Evolutionary conservation across 495 filamentous ascomycete species (phyloP), one percentile per base, ranked within the genome.

Genomic region (Achaetomiella virescens): DNA sequence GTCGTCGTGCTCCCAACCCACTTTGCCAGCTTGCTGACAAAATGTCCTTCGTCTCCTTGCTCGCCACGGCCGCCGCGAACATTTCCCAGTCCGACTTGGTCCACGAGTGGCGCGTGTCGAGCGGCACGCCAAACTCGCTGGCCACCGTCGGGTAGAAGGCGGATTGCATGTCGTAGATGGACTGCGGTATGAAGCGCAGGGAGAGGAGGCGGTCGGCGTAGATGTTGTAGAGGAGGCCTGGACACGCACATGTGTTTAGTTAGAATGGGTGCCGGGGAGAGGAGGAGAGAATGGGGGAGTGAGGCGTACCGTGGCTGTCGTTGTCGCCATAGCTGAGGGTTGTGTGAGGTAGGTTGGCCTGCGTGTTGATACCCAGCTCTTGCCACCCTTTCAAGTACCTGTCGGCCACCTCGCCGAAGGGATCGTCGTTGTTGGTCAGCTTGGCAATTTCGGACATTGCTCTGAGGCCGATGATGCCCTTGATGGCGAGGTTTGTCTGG

Each of bases 401-500:
- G 6, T 81, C 76, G 21, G 89, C 88, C 38, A 86, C 85, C 59
- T 82, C 77, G 10, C 75, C 78, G 68, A 82, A 95, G 54, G 82
- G 74, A 31, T 75, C 77, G 0, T 72, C 60, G 24, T 89, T 75
- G 46, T 79, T 83, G 6, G 84, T 78, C 1, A 86, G 66, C 37
- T 79, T 72, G 11, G 91, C 78, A 18, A 97, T 78, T 59, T 86
- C 81, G 60, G 84, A 82, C 88, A 97, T 96, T 37, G 92, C 92
- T 63, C 87, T 83, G 69, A 97, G 89, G n/a, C 90, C 92, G 56
- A 97, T 82, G 64, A 96, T 93, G 17, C 90, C 92, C 68, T 97
- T 97, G 51, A 97, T 77, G 3, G 90, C 92, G 12, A 97, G 79
- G 65, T 97, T 96, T 0, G 92, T 95, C 67, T 96, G 92, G 54